These are phyloP conservation scores for Dalbergia oliveri DNA, from an alignment of 306 rosid species.

Conservation along the genomic window DNA sequence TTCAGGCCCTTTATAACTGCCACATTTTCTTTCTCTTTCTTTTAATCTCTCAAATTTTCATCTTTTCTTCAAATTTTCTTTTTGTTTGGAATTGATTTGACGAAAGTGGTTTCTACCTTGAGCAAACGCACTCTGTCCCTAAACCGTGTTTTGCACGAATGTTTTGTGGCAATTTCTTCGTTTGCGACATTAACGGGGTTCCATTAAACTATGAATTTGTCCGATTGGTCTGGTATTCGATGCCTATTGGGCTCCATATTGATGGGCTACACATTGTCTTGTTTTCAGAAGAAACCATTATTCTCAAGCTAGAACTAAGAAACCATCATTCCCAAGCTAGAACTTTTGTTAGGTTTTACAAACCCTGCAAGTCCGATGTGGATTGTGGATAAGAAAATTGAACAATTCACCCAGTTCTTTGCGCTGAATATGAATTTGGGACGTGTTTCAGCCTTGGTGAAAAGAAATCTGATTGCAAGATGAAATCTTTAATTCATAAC, in stretches of 20 bases:
- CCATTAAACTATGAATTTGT: constrained; percentile 41
- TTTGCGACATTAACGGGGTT: constrained; percentile 54
- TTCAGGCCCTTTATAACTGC: constrained; percentile 67
- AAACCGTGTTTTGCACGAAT: constrained; percentile 46
- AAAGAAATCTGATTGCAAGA: no score
- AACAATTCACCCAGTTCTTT: neutral
- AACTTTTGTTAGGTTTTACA: neutral
- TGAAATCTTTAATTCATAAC: neutral
- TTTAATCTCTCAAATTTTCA: neutral
- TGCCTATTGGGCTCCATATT: constrained; percentile 52
- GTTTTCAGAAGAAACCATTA: neutral
- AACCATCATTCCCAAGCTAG: neutral
- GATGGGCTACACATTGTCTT: constrained; percentile 52
- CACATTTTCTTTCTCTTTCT: neutral
- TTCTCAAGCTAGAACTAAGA: neutral
- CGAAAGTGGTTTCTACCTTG: neutral
- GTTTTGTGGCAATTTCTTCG: constrained; percentile 81
- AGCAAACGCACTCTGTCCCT: constrained; percentile 83
- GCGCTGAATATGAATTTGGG: neutral
- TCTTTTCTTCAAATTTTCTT: neutral
- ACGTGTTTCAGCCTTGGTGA: neutral
- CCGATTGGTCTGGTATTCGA: constrained; percentile 1
- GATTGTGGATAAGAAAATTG: neutral
- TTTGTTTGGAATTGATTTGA: neutral
- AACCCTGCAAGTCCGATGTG: neutral